Conservation (phyloP, 768 basidiomycete genomes). For the Lentinus brumalis region DNA sequence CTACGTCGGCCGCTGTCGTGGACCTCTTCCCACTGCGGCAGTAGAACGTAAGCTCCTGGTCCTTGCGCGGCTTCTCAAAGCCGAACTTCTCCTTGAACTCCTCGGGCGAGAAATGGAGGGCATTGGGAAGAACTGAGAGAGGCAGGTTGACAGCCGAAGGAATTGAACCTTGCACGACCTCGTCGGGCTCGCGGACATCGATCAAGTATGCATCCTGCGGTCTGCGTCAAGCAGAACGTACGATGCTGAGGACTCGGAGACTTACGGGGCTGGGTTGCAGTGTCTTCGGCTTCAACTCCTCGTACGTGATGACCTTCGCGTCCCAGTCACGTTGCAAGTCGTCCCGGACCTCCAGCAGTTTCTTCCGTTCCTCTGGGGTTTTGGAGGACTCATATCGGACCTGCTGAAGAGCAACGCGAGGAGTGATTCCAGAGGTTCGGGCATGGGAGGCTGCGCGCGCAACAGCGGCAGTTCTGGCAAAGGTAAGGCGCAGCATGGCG, state of each 20-base stretch:
- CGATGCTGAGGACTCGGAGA: conserved; percentile 9
- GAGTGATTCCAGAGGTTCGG: conserved; percentile 1
- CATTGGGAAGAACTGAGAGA: conserved; percentile 70
- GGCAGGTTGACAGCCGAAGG: conserved; percentile 92
- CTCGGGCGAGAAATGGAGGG: conserved; percentile 57
- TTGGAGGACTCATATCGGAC: conserved; percentile 13
- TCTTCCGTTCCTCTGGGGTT: conserved; percentile 1
- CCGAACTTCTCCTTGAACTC: conserved; percentile 66
- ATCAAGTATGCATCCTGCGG: conserved; percentile 69
- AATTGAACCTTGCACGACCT: conserved; percentile 89
- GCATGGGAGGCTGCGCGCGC: conserved; percentile 1
- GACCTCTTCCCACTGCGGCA: conserved; percentile 89
- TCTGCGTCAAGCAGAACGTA: conserved; percentile 6
- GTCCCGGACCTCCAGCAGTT: conserved; percentile 40
- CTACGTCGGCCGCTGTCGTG: conserved; percentile 78
- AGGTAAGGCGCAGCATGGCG: conserved; percentile 24
- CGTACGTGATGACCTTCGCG: conserved; percentile 70
- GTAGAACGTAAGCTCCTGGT: conserved; percentile 85
- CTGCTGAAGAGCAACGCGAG: conserved; percentile 1
- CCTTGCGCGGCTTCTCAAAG: conserved; percentile 69
- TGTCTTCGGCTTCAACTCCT: conserved; percentile 79
- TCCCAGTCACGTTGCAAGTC: conserved; percentile 73
- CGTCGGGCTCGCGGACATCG: conserved; percentile 93
- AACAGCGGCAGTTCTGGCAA: conserved; percentile 5
- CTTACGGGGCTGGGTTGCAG: conserved; percentile 69